phyloP scores from a whole-genome alignment of 2,329 filamentous ascomycete species.

The Xylaria sp. region DNA sequence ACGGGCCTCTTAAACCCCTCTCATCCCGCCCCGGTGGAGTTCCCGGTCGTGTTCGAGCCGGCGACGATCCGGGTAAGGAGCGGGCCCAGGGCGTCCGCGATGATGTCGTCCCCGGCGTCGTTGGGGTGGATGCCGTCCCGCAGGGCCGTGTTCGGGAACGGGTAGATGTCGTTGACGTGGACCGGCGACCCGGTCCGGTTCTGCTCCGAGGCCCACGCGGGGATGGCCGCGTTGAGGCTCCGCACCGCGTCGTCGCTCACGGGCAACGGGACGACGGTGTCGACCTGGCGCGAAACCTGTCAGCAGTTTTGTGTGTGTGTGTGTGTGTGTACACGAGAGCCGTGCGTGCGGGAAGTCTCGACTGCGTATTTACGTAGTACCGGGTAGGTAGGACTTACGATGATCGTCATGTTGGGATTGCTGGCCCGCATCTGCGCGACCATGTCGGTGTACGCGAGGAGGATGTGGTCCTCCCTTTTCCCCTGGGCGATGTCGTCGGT shows the following conservation, averaged over 20 bases:
- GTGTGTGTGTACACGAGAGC: neutral
- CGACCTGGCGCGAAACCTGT: constrained; percentile 34
- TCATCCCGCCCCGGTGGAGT: constrained; percentile 1
- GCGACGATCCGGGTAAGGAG: constrained; percentile 41
- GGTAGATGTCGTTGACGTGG: constrained; percentile 43
- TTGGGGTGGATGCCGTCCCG: constrained; percentile 47
- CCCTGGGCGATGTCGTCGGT: constrained; percentile 47
- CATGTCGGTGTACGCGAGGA: constrained; percentile 45
- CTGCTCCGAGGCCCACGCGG: constrained; percentile 40
- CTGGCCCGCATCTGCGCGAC: constrained; percentile 40
- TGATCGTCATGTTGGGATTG: constrained; percentile 45
- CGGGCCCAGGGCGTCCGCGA: constrained; percentile 38
- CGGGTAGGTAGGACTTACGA: constrained; percentile 36
- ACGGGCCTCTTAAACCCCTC: neutral
- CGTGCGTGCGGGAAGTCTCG: neutral
- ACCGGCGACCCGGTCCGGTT: constrained; percentile 45
- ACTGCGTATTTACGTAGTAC: neutral
- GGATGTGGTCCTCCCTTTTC: constrained; percentile 38
- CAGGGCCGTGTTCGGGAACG: constrained; percentile 35
- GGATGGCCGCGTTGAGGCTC: constrained; percentile 42
- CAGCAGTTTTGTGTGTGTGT: no score
- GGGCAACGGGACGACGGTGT: constrained; percentile 44
- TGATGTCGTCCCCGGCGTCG: constrained; percentile 39
- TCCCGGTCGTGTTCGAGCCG: constrained; percentile 18
- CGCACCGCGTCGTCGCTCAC: constrained; percentile 34